Base-by-base conservation (phyloP, 176 grass and related monocot genomes). In the Juncus inflexus region DNA sequence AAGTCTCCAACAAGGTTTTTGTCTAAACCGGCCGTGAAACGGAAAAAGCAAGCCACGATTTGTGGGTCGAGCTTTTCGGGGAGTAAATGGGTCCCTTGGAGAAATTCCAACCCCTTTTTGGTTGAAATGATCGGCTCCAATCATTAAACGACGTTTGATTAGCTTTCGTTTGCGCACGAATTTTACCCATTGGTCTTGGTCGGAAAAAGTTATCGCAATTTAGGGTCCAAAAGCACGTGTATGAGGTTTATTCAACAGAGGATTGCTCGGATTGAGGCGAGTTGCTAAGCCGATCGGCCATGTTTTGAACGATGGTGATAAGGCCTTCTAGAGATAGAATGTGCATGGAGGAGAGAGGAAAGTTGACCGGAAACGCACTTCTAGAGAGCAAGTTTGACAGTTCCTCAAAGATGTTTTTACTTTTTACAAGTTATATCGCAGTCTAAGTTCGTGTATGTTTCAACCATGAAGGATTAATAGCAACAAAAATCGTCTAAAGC, bases 41-140 rank as follows among this genome's bases (percentile, higher is more conserved):
- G 85, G 56, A 90, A 87, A 77, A 99, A 94, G 63, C 86, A 99
- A 77, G 95, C 95, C 57, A 99, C 95, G 70, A 89, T 99, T 72
- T 94, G 89, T 5, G 88, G 86, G 75, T 94, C 95, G 62, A 99
- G 95, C 76, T 94, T 99, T 64, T 94, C 95, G 47, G 95, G 95
- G 74, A 99, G 77, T 77, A 99, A 54, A 79, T 99, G 95, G 65
- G 86, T 99, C 64, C 89, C 89, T 87, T 99, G 85, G 64, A 99
- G 89, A 79, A 99, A 99, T 54, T 99, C 95, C 69, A 99, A 73
- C 61, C 95, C 95, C 65, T 99, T 99, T 77, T 99, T 99, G 86
- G 38, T 99, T 99, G 69, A 94, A 94, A 70, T 99, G 95, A 75
- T 99, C 88, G 68, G 95, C 95, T 43, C 89, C 95, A 75, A 90